Evolutionary conservation across 2,329 filamentous ascomycete genomes (phyloP), one percentile per base, ranked within the genome.

Genomic region (Colletotrichum noveboracense): DNA sequence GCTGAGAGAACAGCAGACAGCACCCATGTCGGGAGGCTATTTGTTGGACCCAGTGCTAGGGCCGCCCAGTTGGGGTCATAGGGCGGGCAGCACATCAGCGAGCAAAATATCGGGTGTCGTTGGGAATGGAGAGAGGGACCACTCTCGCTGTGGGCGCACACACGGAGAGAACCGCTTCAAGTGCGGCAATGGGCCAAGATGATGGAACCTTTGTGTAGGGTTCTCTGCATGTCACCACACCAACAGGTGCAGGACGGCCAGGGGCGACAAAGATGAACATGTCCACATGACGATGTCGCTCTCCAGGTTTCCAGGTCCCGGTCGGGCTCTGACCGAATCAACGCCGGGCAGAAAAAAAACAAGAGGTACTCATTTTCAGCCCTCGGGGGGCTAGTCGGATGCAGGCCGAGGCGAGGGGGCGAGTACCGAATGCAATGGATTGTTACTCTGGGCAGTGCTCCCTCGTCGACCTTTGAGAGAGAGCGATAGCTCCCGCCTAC

Each of bases 171-270:
- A 48, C 71, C 71, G 66, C 71, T 74, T 62, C 56, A 28, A 32
- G 34, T 64, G 48, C 67, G 38, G 68, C 52, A 14, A 64, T 30
- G 66, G 30, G 66, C 70, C 28, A 74, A 73, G 28, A 43, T 52
- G 48, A 70, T 28, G 43, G 65, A 48, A 74, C 65, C n/a, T 74
- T 66, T 74, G 48, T 74, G 38, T 73, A 71, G 38, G 64, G 43
- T 36, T 61, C 66, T 71, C 70, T 76, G 62, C 62, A 75, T 75
- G 73, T 60, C 69, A 73, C 73, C 73, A 68, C 73, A 68, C 62
- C 56, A 67, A 36, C 34, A 66, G 48, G 38, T 43, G 66, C 56
- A 70, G 52, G 70, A 52, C 43, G 68, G 56, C 70, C 28, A 60
- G 43, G 48, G 70, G 24, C 21, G 62, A 55, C 52, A 26, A 56